Evolutionary conservation across 2,329 filamentous ascomycete genomes (phyloP), one percentile per base, ranked within the genome.

Genomic region (Lasiodiplodia theobromae): DNA sequence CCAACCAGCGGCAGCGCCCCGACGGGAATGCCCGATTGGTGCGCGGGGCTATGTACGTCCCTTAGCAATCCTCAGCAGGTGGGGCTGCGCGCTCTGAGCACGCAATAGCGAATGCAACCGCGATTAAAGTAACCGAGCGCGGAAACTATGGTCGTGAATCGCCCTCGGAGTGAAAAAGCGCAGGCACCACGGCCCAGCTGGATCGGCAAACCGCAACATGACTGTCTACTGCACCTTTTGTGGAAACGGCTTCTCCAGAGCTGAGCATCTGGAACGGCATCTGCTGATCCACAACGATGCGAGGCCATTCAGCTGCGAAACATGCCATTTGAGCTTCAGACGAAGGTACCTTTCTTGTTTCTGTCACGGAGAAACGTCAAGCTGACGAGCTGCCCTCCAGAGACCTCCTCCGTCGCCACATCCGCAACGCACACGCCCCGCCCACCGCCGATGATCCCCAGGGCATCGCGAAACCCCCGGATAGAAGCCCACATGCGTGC

Each of bases 151-250:
- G 3, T 28, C 31, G 28, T 28, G 5, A 2, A 10, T 34, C 31
- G 31, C 31, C 2, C 2, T 2, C 8, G 2, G 31, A 34, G 6
- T 34, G 31, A 34, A 34, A 34, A 34, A 10, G 31, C 31, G 31
- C 31, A 7, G 31, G 2, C 31, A 10, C 31, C 31, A 34, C 31
- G 8, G 7, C 2, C 31, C 31, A 34, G 1, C 31, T 34, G 2
- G 2, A 34, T 34, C 31, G 31, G 31, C 31, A 34, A 10, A 34
- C 7, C 1, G 8, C 31, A 34, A 2, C 31, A 52, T 52, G 49
- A 52, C 49, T 23, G 23, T 52, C 49, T 52, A 52, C 49, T 52
- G 49, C n/a, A 52, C 49, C 49, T 52, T 21, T 23, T 52, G 49
- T 1, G 49, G 49, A n/a, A 23, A 52, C 49, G 49, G 49, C n/a